A percentile compares a stretch with the other conserved stretches of the same genome.
Evolutionary conservation across 2,329 filamentous ascomycete species (phyloP).

Genomic region (Exophiala xenobiotica): DNA sequence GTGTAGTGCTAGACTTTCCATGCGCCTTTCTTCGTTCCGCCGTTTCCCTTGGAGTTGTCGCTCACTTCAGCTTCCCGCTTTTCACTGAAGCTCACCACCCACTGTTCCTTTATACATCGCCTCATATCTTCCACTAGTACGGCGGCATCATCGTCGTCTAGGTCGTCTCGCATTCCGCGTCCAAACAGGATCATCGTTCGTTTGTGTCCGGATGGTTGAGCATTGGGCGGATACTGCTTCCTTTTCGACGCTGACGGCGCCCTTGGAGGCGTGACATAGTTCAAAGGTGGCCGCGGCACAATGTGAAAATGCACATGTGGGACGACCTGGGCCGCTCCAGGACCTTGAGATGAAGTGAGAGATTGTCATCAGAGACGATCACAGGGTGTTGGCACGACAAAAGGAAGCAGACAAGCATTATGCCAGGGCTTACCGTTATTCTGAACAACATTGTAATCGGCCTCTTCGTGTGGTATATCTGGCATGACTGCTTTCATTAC

Average conservation of each 20-base stretch:
- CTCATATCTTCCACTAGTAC: conserved; percentile 40
- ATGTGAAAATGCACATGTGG: conserved; percentile 94
- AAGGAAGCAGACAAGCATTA: background rate
- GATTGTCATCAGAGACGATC: too few relatives aligned
- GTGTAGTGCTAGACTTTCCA: conserved; percentile 8
- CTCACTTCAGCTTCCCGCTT: background rate
- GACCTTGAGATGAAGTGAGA: conserved; percentile 45
- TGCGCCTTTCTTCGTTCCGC: background rate
- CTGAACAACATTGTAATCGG: conserved; percentile 94
- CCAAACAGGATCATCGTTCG: conserved; percentile 47
- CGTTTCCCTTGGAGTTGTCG: background rate
- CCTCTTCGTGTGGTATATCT: conserved; percentile 37
- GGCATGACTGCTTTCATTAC: conserved; percentile 67
- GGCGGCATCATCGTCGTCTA: conserved; percentile 48
- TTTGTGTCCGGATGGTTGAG: conserved; percentile 16
- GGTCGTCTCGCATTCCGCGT: conserved; percentile 46
- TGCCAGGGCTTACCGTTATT: conserved; percentile 66
- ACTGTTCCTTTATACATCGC: conserved; percentile 35
- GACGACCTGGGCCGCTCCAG: conserved; percentile 85
- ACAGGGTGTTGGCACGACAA: too few relatives aligned
- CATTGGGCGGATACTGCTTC: conserved; percentile 21
- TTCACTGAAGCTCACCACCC: conserved; percentile 35
- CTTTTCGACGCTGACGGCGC: conserved; percentile 14
- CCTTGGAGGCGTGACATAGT: conserved; percentile 25
- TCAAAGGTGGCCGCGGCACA: conserved; percentile 69